phyloP scores from a whole-genome alignment of 208 protist genomes.

The Histomonas meleagridis region DNA sequence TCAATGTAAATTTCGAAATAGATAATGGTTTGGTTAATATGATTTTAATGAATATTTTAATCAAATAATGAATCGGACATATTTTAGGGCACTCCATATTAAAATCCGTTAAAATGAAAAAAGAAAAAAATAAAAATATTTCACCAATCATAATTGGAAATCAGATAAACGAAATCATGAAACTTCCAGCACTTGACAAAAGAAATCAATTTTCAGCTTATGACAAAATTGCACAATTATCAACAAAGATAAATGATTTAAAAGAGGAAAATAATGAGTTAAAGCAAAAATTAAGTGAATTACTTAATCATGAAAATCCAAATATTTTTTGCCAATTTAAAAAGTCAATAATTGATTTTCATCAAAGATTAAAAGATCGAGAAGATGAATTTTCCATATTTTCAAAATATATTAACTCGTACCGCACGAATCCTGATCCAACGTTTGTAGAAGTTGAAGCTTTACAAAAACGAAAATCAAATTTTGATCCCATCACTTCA shows the following conservation, averaged over 20 bases:
- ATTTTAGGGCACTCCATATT: too few species aligned
- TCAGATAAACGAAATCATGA: too few species aligned
- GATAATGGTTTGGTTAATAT: too few species aligned
- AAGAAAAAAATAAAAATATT: too few species aligned
- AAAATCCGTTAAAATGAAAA: too few species aligned
- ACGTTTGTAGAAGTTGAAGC: constrained; percentile 18
- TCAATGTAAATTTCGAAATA: too few species aligned
- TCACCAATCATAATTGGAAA: too few species aligned
- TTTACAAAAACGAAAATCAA: neutral
- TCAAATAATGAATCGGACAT: too few species aligned
- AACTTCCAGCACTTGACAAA: too few species aligned
- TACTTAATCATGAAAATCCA: neutral
- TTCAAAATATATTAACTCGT: neutral
- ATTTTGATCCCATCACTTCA: neutral
- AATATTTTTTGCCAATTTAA: constrained; percentile 13
- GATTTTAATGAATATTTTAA: too few species aligned
- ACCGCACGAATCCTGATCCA: neutral
- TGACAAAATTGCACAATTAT: neutral
- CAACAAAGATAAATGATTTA: neutral
- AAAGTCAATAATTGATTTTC: constrained; percentile 3
- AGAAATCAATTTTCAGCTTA: too few species aligned
- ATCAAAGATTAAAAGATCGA: constrained; percentile 17
- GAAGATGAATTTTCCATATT: neutral
- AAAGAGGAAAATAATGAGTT: neutral
- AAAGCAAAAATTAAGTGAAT: neutral